phyloP scores from a whole-genome alignment of 352 stramenopile genomes.

The Phytophthora macrochlamydospora region DNA sequence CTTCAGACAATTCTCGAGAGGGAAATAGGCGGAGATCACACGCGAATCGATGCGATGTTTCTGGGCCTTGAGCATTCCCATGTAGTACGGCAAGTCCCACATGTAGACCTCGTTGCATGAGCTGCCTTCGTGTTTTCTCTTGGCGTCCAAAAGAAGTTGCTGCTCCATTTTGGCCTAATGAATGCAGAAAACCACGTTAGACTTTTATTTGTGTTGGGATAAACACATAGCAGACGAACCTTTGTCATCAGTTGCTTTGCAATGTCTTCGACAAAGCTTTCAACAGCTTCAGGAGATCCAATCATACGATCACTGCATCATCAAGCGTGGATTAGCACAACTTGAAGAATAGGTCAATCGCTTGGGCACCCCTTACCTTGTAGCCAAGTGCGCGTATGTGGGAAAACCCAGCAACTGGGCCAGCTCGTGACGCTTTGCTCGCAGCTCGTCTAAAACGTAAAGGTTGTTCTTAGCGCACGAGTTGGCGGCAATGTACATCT shows the following conservation, averaged over 20 bases:
- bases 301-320: conserved; percentile 85
- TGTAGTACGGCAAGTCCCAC: conserved; percentile 97
- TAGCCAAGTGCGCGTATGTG: conserved; percentile 90
- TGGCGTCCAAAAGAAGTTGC: conserved; percentile 60
- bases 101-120: conserved; percentile 71
- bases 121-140: conserved; percentile 61
- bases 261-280: conserved; percentile 69
- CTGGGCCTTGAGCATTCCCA: conserved; percentile 83
- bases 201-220: no score
- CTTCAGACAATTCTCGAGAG: conserved; percentile 91
- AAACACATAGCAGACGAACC: conserved; percentile 30
- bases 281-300: conserved; percentile 63
- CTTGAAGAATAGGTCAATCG: no score
- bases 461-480: conserved; percentile 82
- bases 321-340: no score
- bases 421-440: conserved; percentile 86
- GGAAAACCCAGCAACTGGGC: conserved; percentile 89
- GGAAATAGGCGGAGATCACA: conserved; percentile 90
- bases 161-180: conserved; percentile 61
- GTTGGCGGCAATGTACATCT: conserved; percentile 92
- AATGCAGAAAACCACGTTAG: no score
- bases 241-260: conserved; percentile 75
- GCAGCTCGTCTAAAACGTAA: conserved; percentile 85
- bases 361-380: conserved; percentile 66
- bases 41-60: conserved; percentile 79